Evolutionary conservation across 345 rosid genomes (phyloP), one percentile per base, ranked within the genome.

Genomic region (Adansonia digitata): DNA sequence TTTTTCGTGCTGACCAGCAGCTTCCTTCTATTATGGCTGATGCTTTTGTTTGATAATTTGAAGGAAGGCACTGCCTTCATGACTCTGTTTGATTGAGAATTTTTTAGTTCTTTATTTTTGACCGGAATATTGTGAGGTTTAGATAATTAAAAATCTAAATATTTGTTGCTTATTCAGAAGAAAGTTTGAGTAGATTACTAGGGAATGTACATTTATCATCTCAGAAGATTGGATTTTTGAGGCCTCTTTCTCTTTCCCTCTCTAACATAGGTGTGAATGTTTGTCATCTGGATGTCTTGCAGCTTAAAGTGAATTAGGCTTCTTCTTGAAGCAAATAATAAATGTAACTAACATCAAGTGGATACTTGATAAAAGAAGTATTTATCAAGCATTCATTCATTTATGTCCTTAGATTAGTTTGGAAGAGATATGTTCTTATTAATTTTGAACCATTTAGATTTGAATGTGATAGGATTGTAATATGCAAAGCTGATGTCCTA

Each of bases 1-100:
- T n/a, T n/a, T n/a, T n/a, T n/a, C n/a, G n/a, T n/a, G n/a, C n/a
- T n/a, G n/a, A n/a, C n/a, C n/a, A n/a, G n/a, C n/a, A n/a, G n/a
- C n/a, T 66, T 14, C 37, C 13, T 67, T 67, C 37, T 67, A n/a
- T n/a, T n/a, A n/a, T n/a, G n/a, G n/a, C 39, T 68, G 72, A 68
- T 27, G 17, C 37, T 26, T 67, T 67, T 45, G 37, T 68, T 68
- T 22, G n/a, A 65, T 65, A 39, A 64, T 42, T 65, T 40, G 51
- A 65, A 11, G 69, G 49, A 64, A 64, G 49, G 26, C 6, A 6
- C 55, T 67, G 37, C 37, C 1, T 26, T 67, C 31, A 15, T 43
- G 11, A 45, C 15, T 26, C 13, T 67, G 55, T 26, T 43, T 43
- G 55, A 15, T 45, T 26, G 43, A 4, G 11, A 22, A 24, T 43